Percentiles rank a stretch among this genome's conserved stretches.
Evolutionary conservation across 495 filamentous ascomycete species (phyloP).

Genomic region (Astrothelium subdiscretum): DNA sequence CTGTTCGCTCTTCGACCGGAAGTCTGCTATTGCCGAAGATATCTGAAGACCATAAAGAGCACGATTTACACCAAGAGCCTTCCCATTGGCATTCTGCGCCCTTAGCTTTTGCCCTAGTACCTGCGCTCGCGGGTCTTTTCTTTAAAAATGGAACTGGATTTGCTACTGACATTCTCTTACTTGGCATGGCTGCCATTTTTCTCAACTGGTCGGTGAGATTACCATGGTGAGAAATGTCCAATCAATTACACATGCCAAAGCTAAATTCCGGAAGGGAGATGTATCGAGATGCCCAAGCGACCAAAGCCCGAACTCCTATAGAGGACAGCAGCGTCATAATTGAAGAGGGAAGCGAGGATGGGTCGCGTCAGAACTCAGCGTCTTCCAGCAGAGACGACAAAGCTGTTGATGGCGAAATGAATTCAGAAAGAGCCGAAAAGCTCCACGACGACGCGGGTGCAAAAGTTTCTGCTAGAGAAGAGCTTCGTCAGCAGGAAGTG

Average conservation of each 20-base stretch:
- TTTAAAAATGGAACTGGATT: slow-evolving; percentile 74
- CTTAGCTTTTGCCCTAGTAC: slow-evolving; percentile 69
- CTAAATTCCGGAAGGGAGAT: slow-evolving; percentile 27
- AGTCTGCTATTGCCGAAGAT: slow-evolving; percentile 52
- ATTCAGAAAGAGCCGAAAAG: slow-evolving; percentile 6
- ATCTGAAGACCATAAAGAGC: not conserved
- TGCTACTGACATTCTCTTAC: slow-evolving; percentile 71
- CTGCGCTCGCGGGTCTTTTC: slow-evolving; percentile 71
- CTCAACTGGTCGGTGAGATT: slow-evolving; percentile 86
- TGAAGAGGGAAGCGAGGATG: not conserved
- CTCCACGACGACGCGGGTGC: slow-evolving; percentile 1
- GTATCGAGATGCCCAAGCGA: not conserved
- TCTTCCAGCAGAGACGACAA: slow-evolving; percentile 13
- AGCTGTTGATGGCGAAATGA: slow-evolving; percentile 29
- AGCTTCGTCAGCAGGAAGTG: slow-evolving; percentile 65
- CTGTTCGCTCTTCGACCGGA: slow-evolving; percentile 59
- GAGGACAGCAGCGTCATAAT: slow-evolving; percentile 4
- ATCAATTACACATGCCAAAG: slow-evolving; percentile 83
- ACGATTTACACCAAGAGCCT: not conserved
- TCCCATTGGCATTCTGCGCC: slow-evolving; percentile 65
- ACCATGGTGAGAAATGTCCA: slow-evolving; percentile 60
- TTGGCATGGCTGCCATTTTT: slow-evolving; percentile 70
- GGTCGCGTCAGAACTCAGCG: not conserved
- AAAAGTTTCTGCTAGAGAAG: slow-evolving; percentile 23
- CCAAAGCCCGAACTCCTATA: not conserved